Conservation (phyloP, 2,329 filamentous ascomycete genomes). For the Fusarium buharicum region DNA sequence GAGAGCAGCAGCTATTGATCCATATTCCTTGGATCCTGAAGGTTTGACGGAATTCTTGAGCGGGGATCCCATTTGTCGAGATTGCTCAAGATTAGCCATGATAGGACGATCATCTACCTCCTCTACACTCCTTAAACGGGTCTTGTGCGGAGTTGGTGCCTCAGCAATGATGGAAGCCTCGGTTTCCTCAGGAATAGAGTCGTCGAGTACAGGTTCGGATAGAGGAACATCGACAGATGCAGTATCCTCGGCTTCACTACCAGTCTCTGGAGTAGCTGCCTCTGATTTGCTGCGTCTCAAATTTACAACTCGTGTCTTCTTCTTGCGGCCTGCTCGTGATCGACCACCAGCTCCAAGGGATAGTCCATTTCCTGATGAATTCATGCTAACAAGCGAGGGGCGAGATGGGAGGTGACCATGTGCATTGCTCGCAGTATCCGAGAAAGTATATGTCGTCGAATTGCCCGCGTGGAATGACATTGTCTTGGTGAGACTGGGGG, state of each 20-base stretch:
- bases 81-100: constrained; percentile 41
- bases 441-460: constrained; percentile 77
- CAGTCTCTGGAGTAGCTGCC: constrained; percentile 62
- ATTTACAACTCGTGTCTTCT: constrained; percentile 86
- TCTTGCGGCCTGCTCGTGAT: constrained; percentile 73
- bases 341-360: constrained; percentile 71
- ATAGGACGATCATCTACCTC: constrained; percentile 39
- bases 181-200: constrained; percentile 68
- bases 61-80: constrained; percentile 42
- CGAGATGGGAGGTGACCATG: constrained; percentile 73
- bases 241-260: constrained; percentile 61
- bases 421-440: constrained; percentile 72
- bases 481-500: constrained; percentile 68
- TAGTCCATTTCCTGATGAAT: constrained; percentile 70
- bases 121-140: constrained; percentile 53
- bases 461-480: constrained; percentile 69
- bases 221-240: constrained; percentile 67
- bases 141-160: constrained; percentile 50
- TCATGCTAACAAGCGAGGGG: constrained; percentile 71
- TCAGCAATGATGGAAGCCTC: constrained; percentile 55
- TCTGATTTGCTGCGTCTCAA: constrained; percentile 72
- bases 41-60: constrained; percentile 33
- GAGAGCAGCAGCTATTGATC: constrained; percentile 31
- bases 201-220: constrained; percentile 68
- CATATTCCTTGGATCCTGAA: constrained; percentile 25